phyloP scores from a whole-genome alignment of 345 rosid species.

The Salix dunnii region DNA sequence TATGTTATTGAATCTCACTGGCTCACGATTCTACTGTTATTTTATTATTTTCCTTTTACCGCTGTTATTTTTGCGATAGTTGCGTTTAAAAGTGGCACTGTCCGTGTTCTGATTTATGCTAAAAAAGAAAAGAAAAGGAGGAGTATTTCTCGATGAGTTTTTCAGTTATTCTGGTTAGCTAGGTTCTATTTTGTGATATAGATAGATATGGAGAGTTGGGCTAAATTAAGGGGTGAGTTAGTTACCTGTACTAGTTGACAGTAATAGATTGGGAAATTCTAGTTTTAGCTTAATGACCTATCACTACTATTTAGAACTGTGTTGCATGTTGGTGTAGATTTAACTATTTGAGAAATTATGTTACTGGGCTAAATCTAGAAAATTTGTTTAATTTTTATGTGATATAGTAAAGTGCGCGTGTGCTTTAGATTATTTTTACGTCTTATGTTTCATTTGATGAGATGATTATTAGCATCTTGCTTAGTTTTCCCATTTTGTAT shows the following conservation, averaged over 20 bases:
- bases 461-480: too few species aligned
- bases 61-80: neutral
- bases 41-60: neutral
- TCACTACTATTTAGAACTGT: neutral
- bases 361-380: neutral
- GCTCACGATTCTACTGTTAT: neutral
- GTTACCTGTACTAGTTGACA: neutral
- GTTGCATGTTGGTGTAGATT: neutral
- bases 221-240: neutral
- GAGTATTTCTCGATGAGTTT: neutral
- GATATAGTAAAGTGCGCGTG: neutral
- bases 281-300: neutral
- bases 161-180: neutral
- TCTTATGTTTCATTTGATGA: neutral
- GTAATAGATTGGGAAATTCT: neutral
- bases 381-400: neutral
- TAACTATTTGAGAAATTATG: neutral
- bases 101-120: neutral
- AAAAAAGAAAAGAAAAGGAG: neutral
- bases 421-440: neutral
- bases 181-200: neutral
- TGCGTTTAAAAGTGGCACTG: neutral
- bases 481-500: neutral
- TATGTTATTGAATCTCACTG: slow-evolving; percentile 9
- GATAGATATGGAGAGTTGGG: neutral